These are phyloP conservation scores for Madurella fahalii DNA, from an alignment of 2,329 filamentous ascomycete genomes.

Conservation along the genomic window DNA sequence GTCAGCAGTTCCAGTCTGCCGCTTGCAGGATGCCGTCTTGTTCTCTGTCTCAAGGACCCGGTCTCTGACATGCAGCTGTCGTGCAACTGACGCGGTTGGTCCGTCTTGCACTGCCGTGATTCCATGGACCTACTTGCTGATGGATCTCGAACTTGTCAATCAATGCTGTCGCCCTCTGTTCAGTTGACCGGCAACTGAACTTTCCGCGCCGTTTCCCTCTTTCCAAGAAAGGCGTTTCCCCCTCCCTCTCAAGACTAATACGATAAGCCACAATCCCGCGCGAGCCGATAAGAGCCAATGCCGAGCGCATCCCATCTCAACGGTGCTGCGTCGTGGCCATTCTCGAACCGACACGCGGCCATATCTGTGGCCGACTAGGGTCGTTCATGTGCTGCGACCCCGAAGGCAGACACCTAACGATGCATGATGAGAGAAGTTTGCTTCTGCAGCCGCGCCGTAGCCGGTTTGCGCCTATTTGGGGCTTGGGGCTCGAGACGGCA, in stretches of 20 bases:
- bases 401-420: neutral
- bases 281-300: neutral
- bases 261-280: neutral
- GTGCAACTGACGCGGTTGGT: neutral
- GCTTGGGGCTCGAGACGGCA: neutral
- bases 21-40: neutral
- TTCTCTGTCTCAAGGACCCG: neutral
- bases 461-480: neutral
- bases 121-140: neutral
- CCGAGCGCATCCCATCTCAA: neutral
- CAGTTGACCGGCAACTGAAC: neutral
- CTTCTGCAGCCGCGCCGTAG: neutral
- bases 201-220: neutral
- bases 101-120: too few relatives aligned
- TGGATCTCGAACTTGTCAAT: neutral
- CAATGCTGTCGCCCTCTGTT: neutral
- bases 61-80: neutral
- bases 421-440: slow-evolving; percentile 1
- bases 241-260: neutral
- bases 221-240: neutral
- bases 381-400: slow-evolving; percentile 8
- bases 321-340: slow-evolving; percentile 7
- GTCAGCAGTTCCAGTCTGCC: too few relatives aligned
- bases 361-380: slow-evolving; percentile 5
- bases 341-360: slow-evolving; percentile 18